Conservation (phyloP, 352 stramenopile species). For the Pythium folliculosum region DNA sequence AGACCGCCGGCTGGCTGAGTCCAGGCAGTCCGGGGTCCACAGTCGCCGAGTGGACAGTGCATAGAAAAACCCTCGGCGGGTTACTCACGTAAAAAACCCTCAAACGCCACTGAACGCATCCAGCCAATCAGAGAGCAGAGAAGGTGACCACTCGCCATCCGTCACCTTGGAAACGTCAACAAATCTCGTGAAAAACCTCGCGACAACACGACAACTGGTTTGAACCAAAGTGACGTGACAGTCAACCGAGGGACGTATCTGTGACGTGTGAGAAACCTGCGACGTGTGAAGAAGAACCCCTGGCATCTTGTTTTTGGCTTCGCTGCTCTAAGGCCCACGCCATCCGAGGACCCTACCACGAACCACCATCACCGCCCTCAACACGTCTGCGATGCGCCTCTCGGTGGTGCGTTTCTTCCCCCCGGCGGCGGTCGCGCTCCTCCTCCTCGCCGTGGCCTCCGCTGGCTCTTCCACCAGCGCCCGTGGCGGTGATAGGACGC, state of each 20-base stretch:
- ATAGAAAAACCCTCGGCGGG: slow-evolving; percentile 7
- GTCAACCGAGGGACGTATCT: slow-evolving; percentile 3
- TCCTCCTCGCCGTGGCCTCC: no score
- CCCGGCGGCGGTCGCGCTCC: no score
- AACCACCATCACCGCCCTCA: no score
- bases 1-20: no score
- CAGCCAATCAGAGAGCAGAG: slow-evolving; percentile 2
- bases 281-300: not conserved
- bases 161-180: not conserved
- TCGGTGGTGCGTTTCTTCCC: no score
- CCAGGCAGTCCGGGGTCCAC: not conserved
- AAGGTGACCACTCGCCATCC: not conserved
- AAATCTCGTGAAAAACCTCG: slow-evolving; percentile 7
- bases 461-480: no score
- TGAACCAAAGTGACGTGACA: slow-evolving; percentile 14
- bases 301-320: not conserved
- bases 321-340: no score
- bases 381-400: no score
- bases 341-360: no score
- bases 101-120: not conserved
- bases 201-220: slow-evolving; percentile 8
- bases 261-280: slow-evolving; percentile 8
- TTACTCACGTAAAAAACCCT: slow-evolving; percentile 21
- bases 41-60: slow-evolving; percentile 2
- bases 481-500: not conserved